phyloP scores from a whole-genome alignment of 192 early-diverging fungal genomes.

The Linderina pennispora region DNA sequence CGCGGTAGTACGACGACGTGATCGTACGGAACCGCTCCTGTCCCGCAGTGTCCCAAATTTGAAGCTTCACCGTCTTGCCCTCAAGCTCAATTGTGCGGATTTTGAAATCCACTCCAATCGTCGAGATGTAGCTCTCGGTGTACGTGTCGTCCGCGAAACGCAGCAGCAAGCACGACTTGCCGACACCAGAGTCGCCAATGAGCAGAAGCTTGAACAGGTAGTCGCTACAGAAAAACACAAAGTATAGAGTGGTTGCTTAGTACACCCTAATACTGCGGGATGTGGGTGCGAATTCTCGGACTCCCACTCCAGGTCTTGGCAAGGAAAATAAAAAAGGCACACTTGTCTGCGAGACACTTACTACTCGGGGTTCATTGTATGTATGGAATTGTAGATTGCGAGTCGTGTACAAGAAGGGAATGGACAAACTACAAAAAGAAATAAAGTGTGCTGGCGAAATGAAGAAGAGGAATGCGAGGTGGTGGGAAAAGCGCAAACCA shows the following conservation, averaged over 20 bases:
- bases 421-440: not conserved
- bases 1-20: constrained; percentile 96
- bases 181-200: constrained; percentile 97
- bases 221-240: constrained; percentile 57
- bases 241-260: not conserved
- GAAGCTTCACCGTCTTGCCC: constrained; percentile 96
- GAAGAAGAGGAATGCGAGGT: too few species aligned
- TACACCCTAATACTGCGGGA: too few species aligned
- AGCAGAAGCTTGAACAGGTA: constrained; percentile 99
- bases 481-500: too few species aligned
- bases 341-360: constrained; percentile 9
- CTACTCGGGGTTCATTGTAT: constrained; percentile 45
- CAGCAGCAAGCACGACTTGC: constrained; percentile 94
- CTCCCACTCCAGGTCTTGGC: not conserved
- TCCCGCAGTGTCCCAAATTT: constrained; percentile 99
- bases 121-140: constrained; percentile 97
- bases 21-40: constrained; percentile 99
- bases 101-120: constrained; percentile 99
- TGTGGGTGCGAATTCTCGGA: not conserved
- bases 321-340: not conserved
- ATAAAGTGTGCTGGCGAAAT: too few species aligned
- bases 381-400: not conserved
- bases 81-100: constrained; percentile 98
- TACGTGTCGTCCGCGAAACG: constrained; percentile 99
- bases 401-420: not conserved